These are phyloP conservation scores for Lunularia cruciata DNA, from an alignment of 225 moss, liverwort and hornwort species.

Conservation along the genomic window DNA sequence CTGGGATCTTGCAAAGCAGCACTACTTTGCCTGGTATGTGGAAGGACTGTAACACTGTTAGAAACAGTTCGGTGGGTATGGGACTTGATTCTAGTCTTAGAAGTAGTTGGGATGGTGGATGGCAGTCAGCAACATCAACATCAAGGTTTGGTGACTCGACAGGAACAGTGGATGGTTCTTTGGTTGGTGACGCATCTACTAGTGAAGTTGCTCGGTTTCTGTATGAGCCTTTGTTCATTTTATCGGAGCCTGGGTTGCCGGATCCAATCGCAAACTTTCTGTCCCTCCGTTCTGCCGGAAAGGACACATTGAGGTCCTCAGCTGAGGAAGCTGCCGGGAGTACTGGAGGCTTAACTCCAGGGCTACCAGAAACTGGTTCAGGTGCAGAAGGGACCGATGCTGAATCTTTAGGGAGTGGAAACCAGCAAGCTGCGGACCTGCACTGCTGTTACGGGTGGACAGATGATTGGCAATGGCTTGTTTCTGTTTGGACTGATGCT, in stretches of 20 bases:
- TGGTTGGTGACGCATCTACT: slow-evolving; percentile 40
- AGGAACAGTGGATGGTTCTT: slow-evolving; percentile 44
- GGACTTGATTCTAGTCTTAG: slow-evolving; percentile 60
- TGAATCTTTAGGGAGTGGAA: slow-evolving; percentile 47
- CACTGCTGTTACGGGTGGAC: slow-evolving; percentile 98
- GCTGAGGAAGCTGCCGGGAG: slow-evolving; percentile 60
- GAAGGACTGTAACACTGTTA: slow-evolving; percentile 80
- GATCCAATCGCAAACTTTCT: slow-evolving; percentile 46
- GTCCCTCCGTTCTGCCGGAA: slow-evolving; percentile 49
- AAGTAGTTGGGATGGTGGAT: slow-evolving; percentile 77
- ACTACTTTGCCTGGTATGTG: slow-evolving; percentile 79
- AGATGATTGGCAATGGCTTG: slow-evolving; percentile 91
- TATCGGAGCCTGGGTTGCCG: slow-evolving; percentile 74
- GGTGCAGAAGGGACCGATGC: slow-evolving; percentile 54
- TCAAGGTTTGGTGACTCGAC: slow-evolving; percentile 47
- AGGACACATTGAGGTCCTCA: slow-evolving; percentile 48
- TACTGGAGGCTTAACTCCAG: slow-evolving; percentile 45
- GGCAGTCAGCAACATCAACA: slow-evolving; percentile 69
- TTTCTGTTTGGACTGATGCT: slow-evolving; percentile 97
- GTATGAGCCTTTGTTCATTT: slow-evolving; percentile 88
- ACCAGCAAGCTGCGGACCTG: slow-evolving; percentile 66
- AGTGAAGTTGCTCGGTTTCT: slow-evolving; percentile 67
- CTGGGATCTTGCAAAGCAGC: slow-evolving; percentile 54
- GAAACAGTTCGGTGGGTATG: slow-evolving; percentile 50
- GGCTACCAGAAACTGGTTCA: slow-evolving; percentile 58